Conservation (phyloP, 2,329 filamentous ascomycete species). For the Penicillium crustosum region DNA sequence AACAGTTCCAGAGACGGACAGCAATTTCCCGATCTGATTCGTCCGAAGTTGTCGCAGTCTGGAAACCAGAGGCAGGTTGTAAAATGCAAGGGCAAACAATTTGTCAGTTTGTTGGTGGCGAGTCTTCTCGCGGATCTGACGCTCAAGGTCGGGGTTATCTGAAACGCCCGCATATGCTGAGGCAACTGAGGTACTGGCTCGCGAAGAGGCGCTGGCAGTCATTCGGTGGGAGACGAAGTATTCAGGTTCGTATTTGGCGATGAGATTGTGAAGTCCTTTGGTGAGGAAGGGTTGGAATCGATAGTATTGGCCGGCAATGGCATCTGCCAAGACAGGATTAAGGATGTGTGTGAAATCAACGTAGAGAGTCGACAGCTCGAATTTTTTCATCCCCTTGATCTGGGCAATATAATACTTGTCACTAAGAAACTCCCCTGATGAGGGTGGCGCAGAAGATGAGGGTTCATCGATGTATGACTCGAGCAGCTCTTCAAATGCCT, state of each 20-base stretch:
- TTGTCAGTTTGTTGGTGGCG: conserved; percentile 96
- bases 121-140: conserved; percentile 65
- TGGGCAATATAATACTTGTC: conserved; percentile 68
- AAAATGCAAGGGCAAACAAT: conserved; percentile 88
- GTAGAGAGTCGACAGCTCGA: conserved; percentile 64
- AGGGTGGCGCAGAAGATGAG: conserved; percentile 53
- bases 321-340: conserved; percentile 78
- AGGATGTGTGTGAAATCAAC: conserved; percentile 76
- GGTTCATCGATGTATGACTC: conserved; percentile 61
- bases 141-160: conserved; percentile 56
- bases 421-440: conserved; percentile 56
- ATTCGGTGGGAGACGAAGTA: conserved; percentile 94
- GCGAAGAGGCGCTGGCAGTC: conserved; percentile 66
- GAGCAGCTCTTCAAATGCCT: conserved; percentile 64
- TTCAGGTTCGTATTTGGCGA: conserved; percentile 88
- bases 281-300: conserved; percentile 91
- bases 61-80: conserved; percentile 86
- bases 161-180: conserved; percentile 62
- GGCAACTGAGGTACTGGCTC: conserved; percentile 64
- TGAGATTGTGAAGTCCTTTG: conserved; percentile 84
- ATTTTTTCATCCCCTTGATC: conserved; percentile 62
- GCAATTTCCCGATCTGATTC: conserved; percentile 83
- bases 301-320: conserved; percentile 88
- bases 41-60: conserved; percentile 83
- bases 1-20: conserved; percentile 95